Base-by-base conservation (phyloP, 306 rosid species). In the Vigna mungo region DNA sequence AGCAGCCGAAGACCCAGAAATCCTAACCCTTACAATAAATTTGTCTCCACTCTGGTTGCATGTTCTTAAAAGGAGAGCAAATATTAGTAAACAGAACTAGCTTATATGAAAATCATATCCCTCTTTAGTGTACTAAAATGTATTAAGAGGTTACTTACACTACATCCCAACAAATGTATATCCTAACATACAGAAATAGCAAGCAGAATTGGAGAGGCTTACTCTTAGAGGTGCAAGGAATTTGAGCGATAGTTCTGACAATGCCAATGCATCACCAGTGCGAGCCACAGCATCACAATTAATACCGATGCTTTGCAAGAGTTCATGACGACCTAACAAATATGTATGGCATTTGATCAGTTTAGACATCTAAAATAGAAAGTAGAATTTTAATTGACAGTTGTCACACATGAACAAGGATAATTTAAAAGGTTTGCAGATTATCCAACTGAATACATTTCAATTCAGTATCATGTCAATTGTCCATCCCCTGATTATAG, bases 151-250 rank as follows among this genome's bases (percentile, higher is more conserved):
- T 25, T 58, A 23, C 21, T 12, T 20, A 61, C 55, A 32, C 41
- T 55, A 47, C 39, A 67, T 48, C 46, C 47, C 51, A 49, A 72
- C 36, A 21, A 74, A 60, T 9, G 10, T 41, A 41, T 41, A 41
- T 41, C 46, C 9, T 41, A 9, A 41, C 46, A 41, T 41, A 9
- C 59, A 77, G 68, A 49, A 66, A 59, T 47, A 69, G 34, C 71
- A 5, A 2, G 76, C 39, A 69, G 61, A 30, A 51, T 53, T 8
- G 27, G 52, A 36, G 11, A 83, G 72, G 52, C 93, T 76, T 87
- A 92, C 99, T 87, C 84, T 89, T 44, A 95, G 85, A 54, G 97
- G 96, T 27, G 97, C 93, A 78, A 95, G 85, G 88, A 86, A 90
- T 85, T 91, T 92, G 77, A 95, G 62, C 11, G 92, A 88, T 81